phyloP scores from a whole-genome alignment of 306 rosid genomes.

The Hippophae tibetana region DNA sequence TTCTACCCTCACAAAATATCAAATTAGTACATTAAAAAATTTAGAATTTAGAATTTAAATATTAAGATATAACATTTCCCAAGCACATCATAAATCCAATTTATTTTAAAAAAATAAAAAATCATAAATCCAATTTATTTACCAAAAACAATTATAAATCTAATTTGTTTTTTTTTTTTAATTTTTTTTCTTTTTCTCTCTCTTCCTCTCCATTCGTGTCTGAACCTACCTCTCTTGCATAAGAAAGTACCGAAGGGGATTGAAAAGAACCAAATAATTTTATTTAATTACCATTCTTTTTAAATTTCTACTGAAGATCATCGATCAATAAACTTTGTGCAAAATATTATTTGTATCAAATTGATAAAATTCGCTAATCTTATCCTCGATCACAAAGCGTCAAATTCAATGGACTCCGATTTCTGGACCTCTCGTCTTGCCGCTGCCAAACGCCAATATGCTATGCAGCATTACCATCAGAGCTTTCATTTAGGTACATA shows the following conservation, averaged over 20 bases:
- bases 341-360: neutral
- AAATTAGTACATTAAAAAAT: too few relatives aligned
- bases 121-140: too few relatives aligned
- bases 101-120: too few relatives aligned
- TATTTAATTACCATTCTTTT: neutral
- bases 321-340: neutral
- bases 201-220: too few relatives aligned
- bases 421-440: conserved; percentile 93
- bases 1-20: too few relatives aligned
- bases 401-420: conserved; percentile 72
- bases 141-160: too few relatives aligned
- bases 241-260: neutral
- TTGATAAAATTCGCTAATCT: neutral
- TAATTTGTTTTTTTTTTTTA: too few relatives aligned
- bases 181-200: too few relatives aligned
- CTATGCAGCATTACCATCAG: conserved; percentile 62
- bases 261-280: neutral
- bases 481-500: conserved; percentile 60
- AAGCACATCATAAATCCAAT: too few relatives aligned
- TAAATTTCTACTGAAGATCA: neutral
- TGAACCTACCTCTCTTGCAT: too few relatives aligned
- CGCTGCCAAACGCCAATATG: conserved; percentile 84
- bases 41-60: too few relatives aligned
- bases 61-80: too few relatives aligned
- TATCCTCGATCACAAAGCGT: conserved; percentile 19